A percentile compares a stretch with the other conserved stretches of the same genome.
Conservation (phyloP, 805 yeast genomes). For the Candida caryicola region DNA sequence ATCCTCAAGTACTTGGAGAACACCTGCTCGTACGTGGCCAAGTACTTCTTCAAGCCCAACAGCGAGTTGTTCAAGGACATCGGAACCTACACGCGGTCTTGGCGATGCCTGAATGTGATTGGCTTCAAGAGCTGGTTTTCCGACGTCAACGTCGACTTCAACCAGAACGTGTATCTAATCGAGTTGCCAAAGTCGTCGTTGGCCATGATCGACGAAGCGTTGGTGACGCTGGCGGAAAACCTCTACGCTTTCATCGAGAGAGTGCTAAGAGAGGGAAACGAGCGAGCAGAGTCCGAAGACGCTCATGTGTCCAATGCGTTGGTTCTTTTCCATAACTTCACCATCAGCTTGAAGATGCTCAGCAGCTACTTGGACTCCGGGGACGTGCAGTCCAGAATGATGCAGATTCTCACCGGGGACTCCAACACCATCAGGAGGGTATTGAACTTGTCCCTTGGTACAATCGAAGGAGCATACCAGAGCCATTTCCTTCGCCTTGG, state of each 20-base stretch:
- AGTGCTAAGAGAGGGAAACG: neutral
- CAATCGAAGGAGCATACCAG: slow-evolving; percentile 7
- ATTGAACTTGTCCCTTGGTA: slow-evolving; percentile 1
- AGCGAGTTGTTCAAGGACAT: slow-evolving; percentile 15
- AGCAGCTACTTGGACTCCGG: slow-evolving; percentile 14
- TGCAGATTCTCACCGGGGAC: slow-evolving; percentile 8
- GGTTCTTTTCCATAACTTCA: slow-evolving; percentile 24
- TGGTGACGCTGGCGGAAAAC: neutral
- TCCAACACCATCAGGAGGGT: slow-evolving; percentile 6
- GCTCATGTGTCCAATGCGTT: slow-evolving; percentile 8
- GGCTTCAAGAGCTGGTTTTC: slow-evolving; percentile 36
- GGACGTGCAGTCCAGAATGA: slow-evolving; percentile 14
- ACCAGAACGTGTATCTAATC: slow-evolving; percentile 4
- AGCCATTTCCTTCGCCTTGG: slow-evolving; percentile 9
- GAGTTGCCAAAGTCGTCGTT: slow-evolving; percentile 1
- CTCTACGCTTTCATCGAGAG: neutral
- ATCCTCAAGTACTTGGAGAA: slow-evolving; percentile 34
- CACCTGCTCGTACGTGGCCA: slow-evolving; percentile 25
- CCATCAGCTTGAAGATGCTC: slow-evolving; percentile 24
- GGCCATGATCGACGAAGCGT: neutral
- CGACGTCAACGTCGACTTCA: slow-evolving; percentile 13
- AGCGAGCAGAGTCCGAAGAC: neutral
- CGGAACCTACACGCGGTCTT: slow-evolving; percentile 14
- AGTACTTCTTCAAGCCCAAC: slow-evolving; percentile 19
- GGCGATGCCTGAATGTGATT: slow-evolving; percentile 27